These are phyloP conservation scores for Chamaecyparis obtusa DNA, from an alignment of 75 land plant genomes.

Conservation along the genomic window DNA sequence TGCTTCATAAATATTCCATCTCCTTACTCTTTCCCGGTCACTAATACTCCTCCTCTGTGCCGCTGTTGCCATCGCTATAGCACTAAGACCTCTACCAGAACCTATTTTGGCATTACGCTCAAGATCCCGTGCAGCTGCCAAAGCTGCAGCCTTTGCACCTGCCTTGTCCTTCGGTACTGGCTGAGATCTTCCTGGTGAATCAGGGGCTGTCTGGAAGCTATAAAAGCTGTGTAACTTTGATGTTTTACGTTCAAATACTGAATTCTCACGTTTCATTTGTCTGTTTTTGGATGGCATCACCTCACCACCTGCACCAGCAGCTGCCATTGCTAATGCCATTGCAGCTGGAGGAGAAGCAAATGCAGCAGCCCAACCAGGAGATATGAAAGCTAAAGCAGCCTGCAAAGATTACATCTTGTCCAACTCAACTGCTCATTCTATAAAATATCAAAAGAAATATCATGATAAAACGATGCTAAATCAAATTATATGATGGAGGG, in stretches of 20 bases:
- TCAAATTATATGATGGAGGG: neutral
- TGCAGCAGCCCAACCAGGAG: constrained; percentile 98
- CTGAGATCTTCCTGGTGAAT: constrained; percentile 38
- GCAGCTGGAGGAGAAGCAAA: constrained; percentile 99
- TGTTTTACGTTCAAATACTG: constrained; percentile 66
- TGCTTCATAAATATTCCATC: constrained; percentile 87
- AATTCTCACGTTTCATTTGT: constrained; percentile 61
- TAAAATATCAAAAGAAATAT: neutral
- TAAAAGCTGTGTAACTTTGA: constrained; percentile 69
- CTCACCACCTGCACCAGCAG: constrained; percentile 94
- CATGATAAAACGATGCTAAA: neutral
- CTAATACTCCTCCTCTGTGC: constrained; percentile 78
- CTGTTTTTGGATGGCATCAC: constrained; percentile 37
- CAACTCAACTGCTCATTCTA: neutral
- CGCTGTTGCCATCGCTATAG: constrained; percentile 99
- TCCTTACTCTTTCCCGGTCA: constrained; percentile 74
- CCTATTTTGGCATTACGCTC: constrained; percentile 97
- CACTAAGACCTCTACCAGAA: constrained; percentile 95
- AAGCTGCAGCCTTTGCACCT: constrained; percentile 92
- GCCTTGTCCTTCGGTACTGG: constrained; percentile 81
- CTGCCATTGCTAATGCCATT: constrained; percentile 99
- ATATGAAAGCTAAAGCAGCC: constrained; percentile 95
- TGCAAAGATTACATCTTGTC: constrained; percentile 19
- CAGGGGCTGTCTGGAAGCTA: constrained; percentile 75
- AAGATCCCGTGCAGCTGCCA: constrained; percentile 97